A percentile compares a stretch with the other conserved stretches of the same genome.
phyloP scores from a whole-genome alignment of 2,329 filamentous ascomycete genomes.

The Claviceps sp. region DNA sequence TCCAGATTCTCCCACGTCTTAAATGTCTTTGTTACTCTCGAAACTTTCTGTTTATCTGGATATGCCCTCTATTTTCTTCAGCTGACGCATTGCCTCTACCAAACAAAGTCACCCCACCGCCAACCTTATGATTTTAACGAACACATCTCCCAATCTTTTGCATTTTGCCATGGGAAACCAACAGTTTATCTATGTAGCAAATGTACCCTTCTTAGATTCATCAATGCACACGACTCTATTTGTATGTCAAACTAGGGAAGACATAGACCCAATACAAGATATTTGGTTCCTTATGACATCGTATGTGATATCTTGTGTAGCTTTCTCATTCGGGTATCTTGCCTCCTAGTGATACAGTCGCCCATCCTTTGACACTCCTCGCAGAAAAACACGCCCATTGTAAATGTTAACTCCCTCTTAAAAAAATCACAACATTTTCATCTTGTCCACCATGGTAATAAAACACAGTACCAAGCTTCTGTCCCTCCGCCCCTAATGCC shows the following conservation, averaged over 20 bases:
- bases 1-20: constrained; percentile 9
- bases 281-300: no score
- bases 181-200: not conserved
- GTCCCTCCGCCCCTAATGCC: not conserved
- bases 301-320: no score
- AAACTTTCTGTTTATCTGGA: no score
- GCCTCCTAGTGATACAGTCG: not conserved
- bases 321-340: not conserved
- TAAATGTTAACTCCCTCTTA: not conserved
- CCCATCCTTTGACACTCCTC: not conserved
- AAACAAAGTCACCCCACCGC: not conserved
- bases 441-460: no score
- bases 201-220: not conserved
- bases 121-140: constrained; percentile 1
- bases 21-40: not conserved
- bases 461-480: not conserved
- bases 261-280: not conserved
- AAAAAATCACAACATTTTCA: no score
- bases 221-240: not conserved
- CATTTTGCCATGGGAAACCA: not conserved
- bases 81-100: no score
- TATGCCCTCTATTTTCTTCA: no score
- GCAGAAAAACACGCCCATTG: not conserved
- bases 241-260: not conserved
- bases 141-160: not conserved